phyloP scores from a whole-genome alignment of 2,329 filamentous ascomycete species.

The Epicoccum nigrum region DNA sequence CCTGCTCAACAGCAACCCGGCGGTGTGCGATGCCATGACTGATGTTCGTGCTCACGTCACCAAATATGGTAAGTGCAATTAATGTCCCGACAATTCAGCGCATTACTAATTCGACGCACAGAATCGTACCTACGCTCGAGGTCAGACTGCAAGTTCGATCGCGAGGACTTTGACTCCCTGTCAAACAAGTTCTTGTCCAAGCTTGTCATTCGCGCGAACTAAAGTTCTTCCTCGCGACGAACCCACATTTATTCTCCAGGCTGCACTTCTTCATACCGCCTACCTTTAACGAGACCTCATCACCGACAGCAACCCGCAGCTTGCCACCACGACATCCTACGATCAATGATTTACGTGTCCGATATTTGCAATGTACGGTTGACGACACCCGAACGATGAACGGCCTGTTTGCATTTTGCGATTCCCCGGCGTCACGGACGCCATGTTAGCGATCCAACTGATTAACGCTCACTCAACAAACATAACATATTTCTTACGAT shows the following conservation, averaged over 20 bases:
- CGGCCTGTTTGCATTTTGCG: conserved; percentile 41
- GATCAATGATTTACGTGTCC: conserved; percentile 41
- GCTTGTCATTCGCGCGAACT: conserved; percentile 94
- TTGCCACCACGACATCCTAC: conserved; percentile 37
- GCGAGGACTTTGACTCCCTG: conserved; percentile 89
- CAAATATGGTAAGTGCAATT: conserved; percentile 78
- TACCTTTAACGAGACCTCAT: conserved; percentile 33
- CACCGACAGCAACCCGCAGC: conserved; percentile 33
- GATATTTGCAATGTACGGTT: conserved; percentile 42
- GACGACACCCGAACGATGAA: conserved; percentile 44
- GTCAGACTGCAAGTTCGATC: conserved; percentile 81
- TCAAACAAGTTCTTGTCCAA: conserved; percentile 98
- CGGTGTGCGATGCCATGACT: conserved; percentile 94
- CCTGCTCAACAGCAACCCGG: conserved; percentile 85
- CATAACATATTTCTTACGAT: conserved; percentile 28
- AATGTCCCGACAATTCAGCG: conserved; percentile 7
- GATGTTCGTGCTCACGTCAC: conserved; percentile 91
- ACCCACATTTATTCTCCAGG: conserved; percentile 23
- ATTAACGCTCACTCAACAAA: conserved; percentile 33
- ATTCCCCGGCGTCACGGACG: conserved; percentile 47
- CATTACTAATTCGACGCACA: conserved; percentile 58
- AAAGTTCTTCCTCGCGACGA: conserved; percentile 28
- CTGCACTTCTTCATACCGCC: conserved; percentile 24
- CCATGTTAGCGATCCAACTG: conserved; percentile 47
- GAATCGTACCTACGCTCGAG: conserved; percentile 86